phyloP scores from a whole-genome alignment of 148 eudicot species.

The Spergularia bocconei region DNA sequence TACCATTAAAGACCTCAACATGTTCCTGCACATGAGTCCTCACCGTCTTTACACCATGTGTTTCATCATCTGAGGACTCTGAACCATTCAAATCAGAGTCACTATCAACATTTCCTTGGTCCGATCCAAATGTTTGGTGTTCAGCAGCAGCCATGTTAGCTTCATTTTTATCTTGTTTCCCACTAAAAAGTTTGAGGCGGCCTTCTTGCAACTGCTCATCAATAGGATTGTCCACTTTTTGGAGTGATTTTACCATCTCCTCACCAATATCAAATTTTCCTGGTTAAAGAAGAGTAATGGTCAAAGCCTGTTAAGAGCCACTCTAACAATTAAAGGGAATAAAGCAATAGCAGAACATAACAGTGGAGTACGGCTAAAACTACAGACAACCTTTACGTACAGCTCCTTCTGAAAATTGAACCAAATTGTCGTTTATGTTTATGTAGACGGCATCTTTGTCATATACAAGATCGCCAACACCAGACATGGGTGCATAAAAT shows the following conservation, averaged over 20 bases:
- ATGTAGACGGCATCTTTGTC: conserved; percentile 95
- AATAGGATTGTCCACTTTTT: conserved; percentile 62
- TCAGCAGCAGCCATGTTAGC: conserved; percentile 20
- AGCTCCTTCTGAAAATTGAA: conserved; percentile 77
- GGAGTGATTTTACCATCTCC: conserved; percentile 76
- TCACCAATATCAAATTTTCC: conserved; percentile 76
- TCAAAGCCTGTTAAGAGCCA: neutral
- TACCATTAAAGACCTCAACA: conserved; percentile 60
- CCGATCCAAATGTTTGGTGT: conserved; percentile 39
- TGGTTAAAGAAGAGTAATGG: conserved; percentile 24
- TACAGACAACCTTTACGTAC: conserved; percentile 42
- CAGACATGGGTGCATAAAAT: conserved; percentile 98
- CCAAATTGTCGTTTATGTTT: conserved; percentile 81
- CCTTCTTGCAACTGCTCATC: conserved; percentile 76
- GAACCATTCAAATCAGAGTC: conserved; percentile 32
- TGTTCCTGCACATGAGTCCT: conserved; percentile 42
- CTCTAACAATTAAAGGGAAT: neutral
- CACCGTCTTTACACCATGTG: conserved; percentile 19
- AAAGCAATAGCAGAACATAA: conserved; percentile 8
- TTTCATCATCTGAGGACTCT: conserved; percentile 43
- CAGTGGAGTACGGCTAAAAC: neutral
- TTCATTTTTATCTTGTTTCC: conserved; percentile 34
- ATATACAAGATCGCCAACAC: conserved; percentile 83
- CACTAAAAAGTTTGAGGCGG: conserved; percentile 58
- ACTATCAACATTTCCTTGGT: conserved; percentile 46